phyloP scores from a whole-genome alignment of 768 basidiomycete genomes.

The Auriscalpium orientale region DNA sequence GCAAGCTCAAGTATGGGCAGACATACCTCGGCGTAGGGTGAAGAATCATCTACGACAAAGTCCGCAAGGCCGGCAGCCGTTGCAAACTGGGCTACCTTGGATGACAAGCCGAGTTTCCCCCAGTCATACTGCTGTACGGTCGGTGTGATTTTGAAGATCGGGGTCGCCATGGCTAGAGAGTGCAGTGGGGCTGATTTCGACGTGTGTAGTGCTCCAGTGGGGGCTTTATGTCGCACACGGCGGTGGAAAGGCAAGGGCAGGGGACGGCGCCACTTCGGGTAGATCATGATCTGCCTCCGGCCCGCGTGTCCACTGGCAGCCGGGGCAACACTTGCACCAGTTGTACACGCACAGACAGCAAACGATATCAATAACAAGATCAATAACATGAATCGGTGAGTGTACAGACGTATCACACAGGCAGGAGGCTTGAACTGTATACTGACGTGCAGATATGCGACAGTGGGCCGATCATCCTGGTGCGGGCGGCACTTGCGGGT shows the following conservation, averaged over 20 bases:
- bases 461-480: conserved; percentile 15
- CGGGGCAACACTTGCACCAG: neutral
- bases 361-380: neutral
- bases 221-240: neutral
- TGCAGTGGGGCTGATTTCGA: neutral
- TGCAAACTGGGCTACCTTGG: conserved; percentile 87
- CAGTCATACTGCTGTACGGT: conserved; percentile 91
- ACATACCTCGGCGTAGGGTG: conserved; percentile 89
- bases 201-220: neutral
- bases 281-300: neutral
- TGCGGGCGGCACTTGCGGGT: neutral
- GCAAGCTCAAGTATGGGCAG: neutral
- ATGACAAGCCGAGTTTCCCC: conserved; percentile 77
- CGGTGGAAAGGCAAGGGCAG: neutral
- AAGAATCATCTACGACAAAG: conserved; percentile 59
- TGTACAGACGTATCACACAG: neutral
- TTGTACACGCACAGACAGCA: neutral
- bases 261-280: neutral
- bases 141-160: conserved; percentile 74
- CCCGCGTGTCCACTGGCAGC: neutral
- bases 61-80: conserved; percentile 49
- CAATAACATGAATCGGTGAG: neutral
- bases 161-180: neutral
- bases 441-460: too few relatives aligned
- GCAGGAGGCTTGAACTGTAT: neutral